A percentile compares a stretch with the other conserved stretches of the same genome.
Evolutionary conservation across 768 basidiomycete species (phyloP).

Genomic region (Lactarius hatsudake): DNA sequence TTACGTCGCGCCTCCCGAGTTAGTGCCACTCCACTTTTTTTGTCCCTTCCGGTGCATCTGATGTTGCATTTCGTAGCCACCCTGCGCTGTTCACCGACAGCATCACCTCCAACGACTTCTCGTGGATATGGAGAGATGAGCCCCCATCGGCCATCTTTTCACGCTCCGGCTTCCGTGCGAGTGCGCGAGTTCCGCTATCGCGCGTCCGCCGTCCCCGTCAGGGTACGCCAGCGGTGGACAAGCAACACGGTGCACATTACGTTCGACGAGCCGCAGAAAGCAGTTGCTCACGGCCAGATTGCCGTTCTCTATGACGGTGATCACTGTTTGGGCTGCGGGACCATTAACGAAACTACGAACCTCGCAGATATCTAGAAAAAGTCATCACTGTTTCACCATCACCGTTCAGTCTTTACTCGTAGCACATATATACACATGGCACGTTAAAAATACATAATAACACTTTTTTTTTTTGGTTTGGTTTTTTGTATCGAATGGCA

Average conservation of each 20-base stretch:
- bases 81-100: conserved; percentile 46
- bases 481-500: conserved; percentile 2
- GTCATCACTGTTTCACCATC: background rate
- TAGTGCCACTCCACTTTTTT: conserved; percentile 17
- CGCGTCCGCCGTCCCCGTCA: conserved; percentile 46
- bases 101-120: conserved; percentile 47
- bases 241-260: conserved; percentile 41
- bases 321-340: conserved; percentile 84
- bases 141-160: conserved; percentile 48
- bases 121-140: conserved; percentile 73
- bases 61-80: conserved; percentile 43
- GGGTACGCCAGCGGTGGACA: conserved; percentile 9
- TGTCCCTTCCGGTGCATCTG: background rate
- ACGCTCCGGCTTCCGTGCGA: conserved; percentile 45
- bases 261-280: conserved; percentile 60
- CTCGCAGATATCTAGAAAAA: background rate
- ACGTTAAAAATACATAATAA: background rate
- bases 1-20: conserved; percentile 76
- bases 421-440: background rate
- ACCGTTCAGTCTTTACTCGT: background rate
- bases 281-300: conserved; percentile 78
- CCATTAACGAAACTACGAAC: conserved; percentile 41
- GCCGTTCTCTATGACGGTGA: conserved; percentile 68
- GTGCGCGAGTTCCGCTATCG: conserved; percentile 67
- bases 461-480: background rate